Conservation (phyloP, 164 flowering plant species). For the Hamamelis virginiana region DNA sequence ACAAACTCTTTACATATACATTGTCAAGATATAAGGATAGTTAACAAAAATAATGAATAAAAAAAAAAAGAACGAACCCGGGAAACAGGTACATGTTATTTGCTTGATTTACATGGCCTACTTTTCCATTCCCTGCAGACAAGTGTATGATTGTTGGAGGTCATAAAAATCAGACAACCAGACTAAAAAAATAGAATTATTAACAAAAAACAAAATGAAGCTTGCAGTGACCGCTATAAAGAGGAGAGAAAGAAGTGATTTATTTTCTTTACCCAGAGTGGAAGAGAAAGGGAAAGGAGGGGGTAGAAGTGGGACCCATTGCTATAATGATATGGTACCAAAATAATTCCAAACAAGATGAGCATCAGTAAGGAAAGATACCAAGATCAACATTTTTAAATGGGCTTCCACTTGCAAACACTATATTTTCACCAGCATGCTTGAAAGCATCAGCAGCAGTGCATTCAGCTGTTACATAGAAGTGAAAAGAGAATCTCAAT, state of each 20-base stretch:
- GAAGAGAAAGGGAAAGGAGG: too few species aligned
- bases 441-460: slow-evolving; percentile 92
- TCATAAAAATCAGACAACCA: background rate
- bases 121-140: slow-evolving; percentile 70
- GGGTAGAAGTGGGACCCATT: background rate
- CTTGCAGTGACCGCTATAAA: background rate
- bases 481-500: slow-evolving; percentile 10
- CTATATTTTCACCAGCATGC: slow-evolving; percentile 84
- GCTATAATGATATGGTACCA: background rate
- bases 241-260: too few species aligned
- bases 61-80: slow-evolving; percentile 58
- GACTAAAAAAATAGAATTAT: background rate
- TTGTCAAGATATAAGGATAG: background rate
- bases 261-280: too few species aligned
- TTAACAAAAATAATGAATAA: background rate
- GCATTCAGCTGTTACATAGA: slow-evolving; percentile 81
- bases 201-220: background rate
- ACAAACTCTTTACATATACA: background rate
- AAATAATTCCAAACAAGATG: background rate
- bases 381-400: slow-evolving; percentile 85
- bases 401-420: slow-evolving; percentile 98
- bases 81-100: slow-evolving; percentile 99
- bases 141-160: background rate
- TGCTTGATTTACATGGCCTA: slow-evolving; percentile 95
- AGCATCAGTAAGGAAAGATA: slow-evolving; percentile 23